Percentiles rank a stretch among this genome's conserved stretches.
Conservation (phyloP, 1,139 yeast genomes). For the Eremothecium cymbalariae region DNA sequence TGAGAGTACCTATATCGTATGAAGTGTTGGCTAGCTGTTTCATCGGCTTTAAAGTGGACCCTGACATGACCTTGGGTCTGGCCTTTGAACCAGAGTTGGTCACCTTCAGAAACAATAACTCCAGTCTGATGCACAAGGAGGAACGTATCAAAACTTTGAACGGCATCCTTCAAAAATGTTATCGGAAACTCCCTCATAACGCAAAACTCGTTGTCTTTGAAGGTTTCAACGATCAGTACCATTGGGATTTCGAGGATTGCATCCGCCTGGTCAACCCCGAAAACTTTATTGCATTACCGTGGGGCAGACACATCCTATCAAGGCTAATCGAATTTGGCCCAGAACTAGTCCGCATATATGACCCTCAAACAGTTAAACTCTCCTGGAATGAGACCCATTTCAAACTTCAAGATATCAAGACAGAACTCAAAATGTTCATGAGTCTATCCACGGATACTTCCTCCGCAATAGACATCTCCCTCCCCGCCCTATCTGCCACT, state of each 20-base stretch:
- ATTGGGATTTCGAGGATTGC: slow-evolving; percentile 16
- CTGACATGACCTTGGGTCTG: slow-evolving; percentile 11
- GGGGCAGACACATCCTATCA: slow-evolving; percentile 15
- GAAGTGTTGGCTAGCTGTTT: slow-evolving; percentile 18
- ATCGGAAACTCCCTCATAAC: slow-evolving; percentile 1
- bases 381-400: slow-evolving; percentile 3
- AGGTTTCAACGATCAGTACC: slow-evolving; percentile 19
- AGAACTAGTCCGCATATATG: slow-evolving; percentile 3
- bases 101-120: slow-evolving; percentile 10
- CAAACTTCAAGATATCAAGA: background rate
- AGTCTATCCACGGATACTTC: slow-evolving; percentile 1
- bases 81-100: slow-evolving; percentile 14
- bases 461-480: background rate
- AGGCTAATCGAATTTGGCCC: slow-evolving; percentile 4
- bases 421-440: slow-evolving; percentile 2
- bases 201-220: slow-evolving; percentile 18
- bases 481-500: slow-evolving; percentile 1
- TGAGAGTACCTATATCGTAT: slow-evolving; percentile 15
- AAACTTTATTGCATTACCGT: slow-evolving; percentile 18
- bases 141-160: slow-evolving; percentile 7
- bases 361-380: slow-evolving; percentile 1
- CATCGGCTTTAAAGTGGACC: slow-evolving; percentile 17
- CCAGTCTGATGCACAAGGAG: slow-evolving; percentile 7
- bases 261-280: slow-evolving; percentile 10
- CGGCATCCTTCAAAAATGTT: slow-evolving; percentile 1